phyloP scores from a whole-genome alignment of 257 asterid genomes.

The Ligustrum vulgare region DNA sequence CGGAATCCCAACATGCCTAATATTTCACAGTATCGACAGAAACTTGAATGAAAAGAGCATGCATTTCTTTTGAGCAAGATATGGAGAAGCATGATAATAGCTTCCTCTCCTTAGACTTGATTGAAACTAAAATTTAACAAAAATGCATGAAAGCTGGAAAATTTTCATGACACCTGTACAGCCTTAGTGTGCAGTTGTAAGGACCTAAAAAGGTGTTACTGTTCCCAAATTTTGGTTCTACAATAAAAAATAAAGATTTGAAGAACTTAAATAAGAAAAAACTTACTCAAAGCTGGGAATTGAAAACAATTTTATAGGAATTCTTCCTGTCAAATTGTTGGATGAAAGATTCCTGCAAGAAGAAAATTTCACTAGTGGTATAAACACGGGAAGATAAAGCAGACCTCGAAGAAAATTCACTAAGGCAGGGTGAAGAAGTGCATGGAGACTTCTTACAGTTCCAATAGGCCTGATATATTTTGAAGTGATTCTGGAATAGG shows the following conservation, averaged over 20 bases:
- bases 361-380: not conserved
- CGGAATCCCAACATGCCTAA: not conserved
- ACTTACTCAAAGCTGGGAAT: conserved; percentile 68
- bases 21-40: not conserved
- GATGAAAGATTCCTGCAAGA: conserved; percentile 76
- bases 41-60: not conserved
- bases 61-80: not conserved
- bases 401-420: not conserved
- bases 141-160: not conserved
- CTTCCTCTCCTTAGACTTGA: not conserved
- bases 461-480: conserved; percentile 50
- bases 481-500: conserved; percentile 58
- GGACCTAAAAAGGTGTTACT: not conserved
- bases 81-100: not conserved
- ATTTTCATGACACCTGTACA: not conserved
- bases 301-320: conserved; percentile 62
- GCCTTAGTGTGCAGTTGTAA: not conserved
- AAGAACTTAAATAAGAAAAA: not conserved
- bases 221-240: not conserved
- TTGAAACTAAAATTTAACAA: no score
- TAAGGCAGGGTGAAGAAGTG: not conserved
- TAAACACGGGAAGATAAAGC: not conserved
- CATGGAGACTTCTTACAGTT: conserved; percentile 48
- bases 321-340: conserved; percentile 65
- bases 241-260: not conserved